Conservation (phyloP, 306 rosid genomes). For the Begonia loranthoides region DNA sequence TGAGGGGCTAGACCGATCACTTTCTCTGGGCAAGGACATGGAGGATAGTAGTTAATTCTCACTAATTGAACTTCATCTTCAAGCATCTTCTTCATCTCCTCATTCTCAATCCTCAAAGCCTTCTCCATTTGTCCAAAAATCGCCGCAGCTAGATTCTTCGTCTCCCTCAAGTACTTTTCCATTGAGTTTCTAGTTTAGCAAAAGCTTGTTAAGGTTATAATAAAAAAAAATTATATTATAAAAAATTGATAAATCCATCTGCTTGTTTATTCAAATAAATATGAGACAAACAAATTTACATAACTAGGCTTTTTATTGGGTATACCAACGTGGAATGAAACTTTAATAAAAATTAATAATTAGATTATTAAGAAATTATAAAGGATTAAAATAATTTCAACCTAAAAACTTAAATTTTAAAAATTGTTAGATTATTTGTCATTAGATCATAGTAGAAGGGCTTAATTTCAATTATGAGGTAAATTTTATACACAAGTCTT, state of each 20-base stretch:
- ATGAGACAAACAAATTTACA: neutral
- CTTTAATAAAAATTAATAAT: too few relatives aligned
- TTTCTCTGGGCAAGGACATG: conserved; percentile 22
- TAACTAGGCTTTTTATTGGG: neutral
- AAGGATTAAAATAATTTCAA: too few relatives aligned
- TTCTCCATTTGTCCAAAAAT: conserved; percentile 10
- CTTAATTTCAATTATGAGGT: too few relatives aligned
- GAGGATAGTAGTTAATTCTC: conserved; percentile 34
- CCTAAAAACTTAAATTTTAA: too few relatives aligned
- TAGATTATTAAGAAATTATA: too few relatives aligned
- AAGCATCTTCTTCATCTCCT: conserved; percentile 15
- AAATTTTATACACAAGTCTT: too few relatives aligned
- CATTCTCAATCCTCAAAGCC: conserved; percentile 12
- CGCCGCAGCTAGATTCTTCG: conserved; percentile 8
- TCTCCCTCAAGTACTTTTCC: conserved; percentile 13
- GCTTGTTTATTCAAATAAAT: neutral
- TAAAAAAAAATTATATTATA: neutral
- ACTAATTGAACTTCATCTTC: conserved; percentile 16
- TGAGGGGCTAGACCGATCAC: conserved; percentile 21
- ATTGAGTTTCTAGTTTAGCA: conserved; percentile 6
- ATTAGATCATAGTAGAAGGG: too few relatives aligned
- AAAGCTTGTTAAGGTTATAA: too few relatives aligned
- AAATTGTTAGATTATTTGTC: too few relatives aligned
- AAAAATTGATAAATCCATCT: neutral
- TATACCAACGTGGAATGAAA: too few relatives aligned